Base-by-base conservation (phyloP, 2,329 filamentous ascomycete species). In the Pseudocercospora crystallina region DNA sequence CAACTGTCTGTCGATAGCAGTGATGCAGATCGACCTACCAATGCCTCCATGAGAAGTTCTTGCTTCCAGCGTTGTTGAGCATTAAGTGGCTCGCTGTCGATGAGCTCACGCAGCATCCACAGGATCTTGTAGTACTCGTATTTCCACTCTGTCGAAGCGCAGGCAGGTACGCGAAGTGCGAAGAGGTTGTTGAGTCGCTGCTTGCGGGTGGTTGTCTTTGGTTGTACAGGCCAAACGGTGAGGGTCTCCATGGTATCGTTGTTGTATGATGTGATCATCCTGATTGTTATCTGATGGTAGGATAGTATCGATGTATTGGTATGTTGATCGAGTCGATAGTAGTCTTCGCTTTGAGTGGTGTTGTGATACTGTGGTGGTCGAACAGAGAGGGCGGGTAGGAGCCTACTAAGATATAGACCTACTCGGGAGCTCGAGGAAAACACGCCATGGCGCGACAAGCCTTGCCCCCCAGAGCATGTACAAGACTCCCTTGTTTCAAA, bases 121-220 rank as follows among this genome's bases (percentile, higher is more conserved):
- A 53, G 41, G 42, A 58, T 52, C 13, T 52, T 47, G 53, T 52
- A 58, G 45, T 58, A 54, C 43, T 58, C 56, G 45, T 49, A 44
- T n/a, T 49, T 51, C 47, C 45, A 58, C 14, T 58, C 56, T 32
- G 35, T 42, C 13, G 56, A 58, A 44, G 56, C 49, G 40, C 56
- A 58, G 17, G 49, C n/a, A 5, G 56, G 56, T 8, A 56, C 29
- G 29, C 48, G 53, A 20, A 31, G 43, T 13, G 50, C 34, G 35
- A 54, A 51, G n/a, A 58, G 53, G 33, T 31, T 34, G 42, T 44
- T 54, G 41, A 52, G 38, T 26, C 47, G 46, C 49, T 58, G 56
- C 36, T 47, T 49, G n/a, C 56, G 51, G 10, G 53, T 56, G 2
- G 34, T 37, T 12, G 53, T 58, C 29, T 53, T 45, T 53, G 51